Conservation (phyloP, 768 basidiomycete genomes). For the Dentipellis fragilis region DNA sequence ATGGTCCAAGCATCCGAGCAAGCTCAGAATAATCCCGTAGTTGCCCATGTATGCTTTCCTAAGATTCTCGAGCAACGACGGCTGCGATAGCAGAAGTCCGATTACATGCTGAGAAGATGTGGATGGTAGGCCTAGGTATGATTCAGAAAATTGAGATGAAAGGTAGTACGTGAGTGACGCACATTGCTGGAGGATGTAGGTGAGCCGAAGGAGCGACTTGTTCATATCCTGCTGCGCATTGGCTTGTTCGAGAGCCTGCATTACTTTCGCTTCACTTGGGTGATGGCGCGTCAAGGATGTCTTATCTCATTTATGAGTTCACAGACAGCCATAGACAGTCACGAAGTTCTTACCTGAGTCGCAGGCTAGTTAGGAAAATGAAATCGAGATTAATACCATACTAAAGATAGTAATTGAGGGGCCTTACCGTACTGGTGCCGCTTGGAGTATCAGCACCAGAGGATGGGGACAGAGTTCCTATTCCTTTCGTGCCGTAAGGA, state of each 20-base stretch:
- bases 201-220: constrained; percentile 65
- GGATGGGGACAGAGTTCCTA: constrained; percentile 7
- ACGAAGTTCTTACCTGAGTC: constrained; percentile 1
- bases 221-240: constrained; percentile 74
- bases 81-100: constrained; percentile 72
- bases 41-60: constrained; percentile 89
- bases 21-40: constrained; percentile 82
- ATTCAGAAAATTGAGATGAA: background rate
- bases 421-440: constrained; percentile 40
- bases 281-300: constrained; percentile 18
- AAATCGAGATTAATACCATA: background rate
- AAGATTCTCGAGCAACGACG: constrained; percentile 72
- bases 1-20: constrained; percentile 87
- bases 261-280: constrained; percentile 45
- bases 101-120: constrained; percentile 72
- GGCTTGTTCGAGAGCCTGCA: constrained; percentile 62
- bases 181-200: constrained; percentile 78
- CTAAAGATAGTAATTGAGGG: no score
- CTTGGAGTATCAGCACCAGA: constrained; percentile 20
- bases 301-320: background rate
- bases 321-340: background rate
- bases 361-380: background rate
- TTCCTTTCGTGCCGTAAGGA: constrained; percentile 50
- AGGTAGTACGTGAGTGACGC: constrained; percentile 10
- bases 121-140: constrained; percentile 46